phyloP scores from a whole-genome alignment of 805 yeast genomes.

The Cyberlindnera galapagoensis region DNA sequence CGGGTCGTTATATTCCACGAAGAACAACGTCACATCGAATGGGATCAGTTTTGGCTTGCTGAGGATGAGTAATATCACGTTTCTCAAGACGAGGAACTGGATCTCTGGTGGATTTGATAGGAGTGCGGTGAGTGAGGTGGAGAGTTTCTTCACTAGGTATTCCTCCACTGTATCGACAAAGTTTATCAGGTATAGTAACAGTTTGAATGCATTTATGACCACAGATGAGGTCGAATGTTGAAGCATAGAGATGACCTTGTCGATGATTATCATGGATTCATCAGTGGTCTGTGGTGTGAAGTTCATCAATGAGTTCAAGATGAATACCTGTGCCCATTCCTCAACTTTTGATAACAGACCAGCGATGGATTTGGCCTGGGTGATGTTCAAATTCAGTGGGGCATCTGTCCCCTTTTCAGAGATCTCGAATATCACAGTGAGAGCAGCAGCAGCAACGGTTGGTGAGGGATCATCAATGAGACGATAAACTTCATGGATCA shows the following conservation, averaged over 20 bases:
- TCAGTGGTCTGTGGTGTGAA: constrained; percentile 65
- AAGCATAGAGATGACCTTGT: constrained; percentile 57
- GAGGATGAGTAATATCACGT: constrained; percentile 66
- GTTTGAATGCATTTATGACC: constrained; percentile 68
- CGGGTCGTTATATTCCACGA: constrained; percentile 80
- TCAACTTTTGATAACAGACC: constrained; percentile 23
- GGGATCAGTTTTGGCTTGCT: constrained; percentile 53
- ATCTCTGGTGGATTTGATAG: constrained; percentile 75
- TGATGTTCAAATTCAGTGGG: constrained; percentile 45
- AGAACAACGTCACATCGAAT: constrained; percentile 73
- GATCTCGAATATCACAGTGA: constrained; percentile 59
- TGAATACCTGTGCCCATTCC: constrained; percentile 67
- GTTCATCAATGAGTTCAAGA: constrained; percentile 57
- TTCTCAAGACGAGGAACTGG: constrained; percentile 76
- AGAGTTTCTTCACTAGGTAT: constrained; percentile 54
- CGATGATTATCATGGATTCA: constrained; percentile 63
- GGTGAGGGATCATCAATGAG: constrained; percentile 52
- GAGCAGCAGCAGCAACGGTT: constrained; percentile 61
- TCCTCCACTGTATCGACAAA: constrained; percentile 55
- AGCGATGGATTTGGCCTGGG: constrained; percentile 38
- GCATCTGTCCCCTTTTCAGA: constrained; percentile 49
- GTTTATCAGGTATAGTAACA: constrained; percentile 65
- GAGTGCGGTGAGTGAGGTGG: constrained; percentile 61
- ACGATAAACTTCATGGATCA: constrained; percentile 44
- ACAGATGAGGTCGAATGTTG: constrained; percentile 81